These are phyloP conservation scores for Heracleum sosnowskyi DNA, from an alignment of 129 eudicot genomes.

Conservation along the genomic window DNA sequence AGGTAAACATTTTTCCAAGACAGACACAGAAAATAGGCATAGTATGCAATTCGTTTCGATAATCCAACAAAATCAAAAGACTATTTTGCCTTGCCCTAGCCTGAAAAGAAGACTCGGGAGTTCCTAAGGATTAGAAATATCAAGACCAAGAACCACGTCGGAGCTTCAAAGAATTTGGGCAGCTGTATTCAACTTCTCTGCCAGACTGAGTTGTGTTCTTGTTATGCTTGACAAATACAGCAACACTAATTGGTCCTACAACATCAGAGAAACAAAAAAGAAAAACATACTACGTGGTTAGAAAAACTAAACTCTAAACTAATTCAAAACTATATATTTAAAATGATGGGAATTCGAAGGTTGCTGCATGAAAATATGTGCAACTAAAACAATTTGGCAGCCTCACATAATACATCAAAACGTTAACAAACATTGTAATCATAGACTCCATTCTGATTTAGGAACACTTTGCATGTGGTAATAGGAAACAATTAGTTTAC, in stretches of 20 bases:
- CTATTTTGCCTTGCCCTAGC: not conserved
- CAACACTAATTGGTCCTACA: conserved; percentile 79
- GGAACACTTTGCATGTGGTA: not conserved
- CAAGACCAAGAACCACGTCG: not conserved
- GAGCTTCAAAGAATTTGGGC: conserved; percentile 5
- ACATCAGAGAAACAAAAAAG: conserved; percentile 6
- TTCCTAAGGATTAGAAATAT: not conserved
- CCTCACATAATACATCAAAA: not conserved
- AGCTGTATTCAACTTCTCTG: conserved; percentile 42
- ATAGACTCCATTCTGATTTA: no score
- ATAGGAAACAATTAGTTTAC: not conserved
- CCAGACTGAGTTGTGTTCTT: conserved; percentile 91
- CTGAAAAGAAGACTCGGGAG: not conserved
- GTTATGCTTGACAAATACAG: conserved; percentile 90
- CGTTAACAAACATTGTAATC: not conserved
- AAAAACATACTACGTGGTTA: not conserved
- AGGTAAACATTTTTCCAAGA: not conserved
- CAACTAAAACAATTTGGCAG: not conserved
- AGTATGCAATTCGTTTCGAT: not conserved
- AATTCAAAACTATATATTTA: not conserved
- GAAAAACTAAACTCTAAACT: not conserved
- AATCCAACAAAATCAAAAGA: not conserved
- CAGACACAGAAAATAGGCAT: not conserved
- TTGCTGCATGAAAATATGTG: not conserved
- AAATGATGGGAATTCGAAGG: not conserved